Conservation (phyloP, 208 protist species). For the Acanthamoeba castellanii region DNA sequence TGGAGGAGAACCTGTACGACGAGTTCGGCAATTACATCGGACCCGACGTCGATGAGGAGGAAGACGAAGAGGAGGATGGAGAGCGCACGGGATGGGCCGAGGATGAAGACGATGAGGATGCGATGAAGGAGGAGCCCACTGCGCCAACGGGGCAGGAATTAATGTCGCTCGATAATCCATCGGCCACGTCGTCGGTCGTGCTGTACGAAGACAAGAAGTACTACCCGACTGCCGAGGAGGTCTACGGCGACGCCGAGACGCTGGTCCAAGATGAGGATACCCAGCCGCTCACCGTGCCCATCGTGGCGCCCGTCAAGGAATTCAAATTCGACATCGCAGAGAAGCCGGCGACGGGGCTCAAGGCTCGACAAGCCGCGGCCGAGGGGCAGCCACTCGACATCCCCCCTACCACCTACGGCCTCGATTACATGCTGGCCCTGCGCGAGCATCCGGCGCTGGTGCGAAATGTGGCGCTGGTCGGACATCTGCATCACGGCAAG, state of each 20-base stretch:
- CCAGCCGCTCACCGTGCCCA: constrained; percentile 93
- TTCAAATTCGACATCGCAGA: constrained; percentile 89
- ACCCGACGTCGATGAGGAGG: constrained; percentile 87
- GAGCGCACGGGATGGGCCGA: constrained; percentile 73
- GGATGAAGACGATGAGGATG: constrained; percentile 59
- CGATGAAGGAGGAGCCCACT: neutral
- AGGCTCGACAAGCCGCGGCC: neutral
- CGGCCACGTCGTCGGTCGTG: constrained; percentile 84
- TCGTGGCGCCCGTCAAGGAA: constrained; percentile 90
- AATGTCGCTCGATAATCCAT: constrained; percentile 11
- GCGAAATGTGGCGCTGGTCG: constrained; percentile 96
- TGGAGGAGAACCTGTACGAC: constrained; percentile 91
- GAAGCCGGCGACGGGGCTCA: constrained; percentile 85
- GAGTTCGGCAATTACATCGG: constrained; percentile 96
- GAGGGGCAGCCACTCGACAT: neutral
- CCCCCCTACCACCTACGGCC: constrained; percentile 10
- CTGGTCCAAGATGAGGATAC: constrained; percentile 95
- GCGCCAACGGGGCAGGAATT: neutral
- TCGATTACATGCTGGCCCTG: constrained; percentile 86
- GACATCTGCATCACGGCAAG: constrained; percentile 98
- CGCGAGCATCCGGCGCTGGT: constrained; percentile 90
- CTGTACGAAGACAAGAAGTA: constrained; percentile 95
- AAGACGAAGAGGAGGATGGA: constrained; percentile 80
- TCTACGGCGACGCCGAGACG: constrained; percentile 92
- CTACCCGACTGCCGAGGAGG: constrained; percentile 91